Evolutionary conservation across 2,329 filamentous ascomycete genomes (phyloP).

Genomic region (Aureobasidium sp.): DNA sequence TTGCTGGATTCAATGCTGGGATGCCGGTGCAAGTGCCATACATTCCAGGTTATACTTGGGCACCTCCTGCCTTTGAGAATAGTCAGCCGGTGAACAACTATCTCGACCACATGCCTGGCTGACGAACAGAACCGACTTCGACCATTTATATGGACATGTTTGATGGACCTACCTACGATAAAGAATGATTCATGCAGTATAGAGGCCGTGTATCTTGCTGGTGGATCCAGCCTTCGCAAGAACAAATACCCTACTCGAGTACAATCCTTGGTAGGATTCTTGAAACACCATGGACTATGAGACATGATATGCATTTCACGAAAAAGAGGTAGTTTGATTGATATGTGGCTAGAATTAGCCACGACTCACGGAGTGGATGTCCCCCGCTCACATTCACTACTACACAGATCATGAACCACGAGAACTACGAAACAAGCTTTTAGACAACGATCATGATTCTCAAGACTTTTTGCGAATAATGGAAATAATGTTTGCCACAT

Average conservation of each 20-base stretch:
- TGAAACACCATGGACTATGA: not conserved
- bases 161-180: not conserved
- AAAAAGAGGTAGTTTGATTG: not conserved
- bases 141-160: not conserved
- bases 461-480: not conserved
- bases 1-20: not conserved
- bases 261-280: not conserved
- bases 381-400: not conserved
- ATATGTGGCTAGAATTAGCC: not conserved
- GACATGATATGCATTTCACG: not conserved
- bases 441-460: not conserved
- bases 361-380: not conserved
- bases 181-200: not conserved
- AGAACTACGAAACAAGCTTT: not conserved
- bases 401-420: not conserved
- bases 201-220: not conserved
- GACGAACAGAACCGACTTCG: not conserved
- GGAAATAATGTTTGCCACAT: not conserved
- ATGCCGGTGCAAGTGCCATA: not conserved
- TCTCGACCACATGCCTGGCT: not conserved
- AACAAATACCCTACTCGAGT: not conserved
- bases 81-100: not conserved
- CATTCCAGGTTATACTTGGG: slow-evolving; percentile 1
- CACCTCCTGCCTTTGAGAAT: not conserved
- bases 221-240: not conserved